These are phyloP conservation scores for Stromatinia cepivora DNA, from an alignment of 2,329 filamentous ascomycete genomes.

Conservation along the genomic window DNA sequence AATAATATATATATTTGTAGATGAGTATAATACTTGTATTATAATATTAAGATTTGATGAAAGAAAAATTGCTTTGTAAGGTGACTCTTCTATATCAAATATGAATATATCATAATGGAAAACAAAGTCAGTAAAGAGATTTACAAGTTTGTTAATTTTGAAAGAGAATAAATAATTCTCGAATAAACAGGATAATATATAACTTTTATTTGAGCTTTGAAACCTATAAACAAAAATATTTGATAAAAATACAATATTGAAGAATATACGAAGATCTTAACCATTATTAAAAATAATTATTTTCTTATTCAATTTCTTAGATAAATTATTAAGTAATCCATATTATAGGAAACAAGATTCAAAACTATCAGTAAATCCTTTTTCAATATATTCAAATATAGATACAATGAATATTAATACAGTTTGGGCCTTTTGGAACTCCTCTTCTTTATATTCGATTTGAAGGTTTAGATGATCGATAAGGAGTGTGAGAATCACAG, in stretches of 20 bases:
- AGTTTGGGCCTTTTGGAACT: background rate
- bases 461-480: background rate
- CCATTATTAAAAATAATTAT: background rate
- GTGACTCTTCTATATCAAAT: slow-evolving; percentile 36
- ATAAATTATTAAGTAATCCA: slow-evolving; percentile 18
- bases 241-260: background rate
- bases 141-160: slow-evolving; percentile 46
- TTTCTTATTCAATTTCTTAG: background rate
- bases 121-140: slow-evolving; percentile 53
- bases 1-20: slow-evolving; percentile 48
- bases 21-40: slow-evolving; percentile 53
- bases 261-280: background rate
- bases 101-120: slow-evolving; percentile 57
- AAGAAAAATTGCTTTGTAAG: slow-evolving; percentile 58
- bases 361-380: background rate
- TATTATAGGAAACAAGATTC: slow-evolving; percentile 32
- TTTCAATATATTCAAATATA: slow-evolving; percentile 26
- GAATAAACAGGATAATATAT: slow-evolving; percentile 59
- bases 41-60: slow-evolving; percentile 47
- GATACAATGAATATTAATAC: slow-evolving; percentile 31
- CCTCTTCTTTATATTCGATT: background rate
- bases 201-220: slow-evolving; percentile 30
- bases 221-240: background rate
- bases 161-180: slow-evolving; percentile 47
- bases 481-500: no score